Conservation (phyloP, 1,139 yeast genomes). For the Suhomyces chickasaworum region DNA sequence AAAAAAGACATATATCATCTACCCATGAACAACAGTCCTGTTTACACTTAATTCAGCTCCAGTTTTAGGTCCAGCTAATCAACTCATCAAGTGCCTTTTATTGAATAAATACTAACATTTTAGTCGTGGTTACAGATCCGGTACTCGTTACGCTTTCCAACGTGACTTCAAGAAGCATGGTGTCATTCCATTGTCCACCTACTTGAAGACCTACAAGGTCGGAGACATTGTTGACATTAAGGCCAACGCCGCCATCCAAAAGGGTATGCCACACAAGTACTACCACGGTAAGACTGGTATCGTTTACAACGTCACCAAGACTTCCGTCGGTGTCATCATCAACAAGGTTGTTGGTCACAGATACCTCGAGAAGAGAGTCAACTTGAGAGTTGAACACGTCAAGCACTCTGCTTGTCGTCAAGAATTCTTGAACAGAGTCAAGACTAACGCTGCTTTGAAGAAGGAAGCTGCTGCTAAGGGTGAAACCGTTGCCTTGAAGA, state of each 20-base stretch:
- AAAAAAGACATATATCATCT: no score
- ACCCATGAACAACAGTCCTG: no score
- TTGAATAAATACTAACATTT: slow-evolving; percentile 21
- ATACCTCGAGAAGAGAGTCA: slow-evolving; percentile 97
- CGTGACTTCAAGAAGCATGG: slow-evolving; percentile 99
- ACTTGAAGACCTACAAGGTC: slow-evolving; percentile 96
- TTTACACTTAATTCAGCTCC: no score
- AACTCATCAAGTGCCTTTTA: neutral
- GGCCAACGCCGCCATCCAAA: slow-evolving; percentile 98
- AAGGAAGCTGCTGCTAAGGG: slow-evolving; percentile 95
- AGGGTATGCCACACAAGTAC: slow-evolving; percentile 99
- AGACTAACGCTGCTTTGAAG: slow-evolving; percentile 92
- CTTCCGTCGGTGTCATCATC: slow-evolving; percentile 96
- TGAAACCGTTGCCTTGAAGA: slow-evolving; percentile 87
- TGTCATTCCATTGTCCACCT: slow-evolving; percentile 89
- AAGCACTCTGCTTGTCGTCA: slow-evolving; percentile 99
- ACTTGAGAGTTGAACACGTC: slow-evolving; percentile 97
- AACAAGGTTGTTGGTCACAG: slow-evolving; percentile 99
- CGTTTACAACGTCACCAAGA: slow-evolving; percentile 96
- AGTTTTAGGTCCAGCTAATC: no score
- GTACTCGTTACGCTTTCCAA: slow-evolving; percentile 99
- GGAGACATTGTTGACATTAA: slow-evolving; percentile 99
- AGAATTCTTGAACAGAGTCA: slow-evolving; percentile 98
- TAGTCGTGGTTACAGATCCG: slow-evolving; percentile 99
- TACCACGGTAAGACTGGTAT: slow-evolving; percentile 99